phyloP scores from a whole-genome alignment of 2,329 filamentous ascomycete species.

The Ophiosphaerella korrae region DNA sequence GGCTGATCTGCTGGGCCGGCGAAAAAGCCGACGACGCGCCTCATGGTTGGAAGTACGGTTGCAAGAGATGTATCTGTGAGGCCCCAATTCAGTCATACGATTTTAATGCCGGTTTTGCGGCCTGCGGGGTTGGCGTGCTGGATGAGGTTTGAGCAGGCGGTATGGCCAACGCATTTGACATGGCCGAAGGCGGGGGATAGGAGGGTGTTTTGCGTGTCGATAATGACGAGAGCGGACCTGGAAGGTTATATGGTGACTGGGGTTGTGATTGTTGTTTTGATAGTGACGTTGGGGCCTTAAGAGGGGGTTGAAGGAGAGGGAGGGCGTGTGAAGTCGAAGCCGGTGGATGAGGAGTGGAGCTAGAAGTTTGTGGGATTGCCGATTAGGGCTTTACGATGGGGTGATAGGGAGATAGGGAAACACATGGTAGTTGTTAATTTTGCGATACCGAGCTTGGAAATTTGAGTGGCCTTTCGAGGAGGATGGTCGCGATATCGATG shows the following conservation, averaged over 20 bases:
- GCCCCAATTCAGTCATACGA: constrained; percentile 53
- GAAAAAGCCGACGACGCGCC: constrained; percentile 45
- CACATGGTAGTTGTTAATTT: constrained; percentile 1
- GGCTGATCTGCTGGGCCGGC: constrained; percentile 22
- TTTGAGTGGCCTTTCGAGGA: too few relatives aligned
- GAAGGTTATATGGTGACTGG: constrained; percentile 42
- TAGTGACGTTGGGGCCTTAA: constrained; percentile 13
- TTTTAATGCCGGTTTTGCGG: constrained; percentile 44
- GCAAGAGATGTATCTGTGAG: constrained; percentile 44
- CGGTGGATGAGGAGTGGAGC: constrained; percentile 50
- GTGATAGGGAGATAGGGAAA: constrained; percentile 2
- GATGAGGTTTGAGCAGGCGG: constrained; percentile 38
- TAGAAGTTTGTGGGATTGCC: constrained; percentile 52
- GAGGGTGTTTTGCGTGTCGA: constrained; percentile 55
- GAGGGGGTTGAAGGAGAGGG: constrained; percentile 29
- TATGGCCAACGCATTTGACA: constrained; percentile 23
- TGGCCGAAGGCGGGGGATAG: constrained; percentile 37
- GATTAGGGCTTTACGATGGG: constrained; percentile 45
- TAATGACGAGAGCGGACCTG: constrained; percentile 48
- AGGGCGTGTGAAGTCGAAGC: constrained; percentile 56
- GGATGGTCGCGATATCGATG: too few relatives aligned
- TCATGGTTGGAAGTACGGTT: constrained; percentile 47
- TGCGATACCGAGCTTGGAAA: background rate
- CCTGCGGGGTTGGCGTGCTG: constrained; percentile 47
- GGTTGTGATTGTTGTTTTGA: constrained; percentile 35